Evolutionary conservation across 192 early-diverging fungal species (phyloP).

Genomic region (Rhizophagus prolifer): DNA sequence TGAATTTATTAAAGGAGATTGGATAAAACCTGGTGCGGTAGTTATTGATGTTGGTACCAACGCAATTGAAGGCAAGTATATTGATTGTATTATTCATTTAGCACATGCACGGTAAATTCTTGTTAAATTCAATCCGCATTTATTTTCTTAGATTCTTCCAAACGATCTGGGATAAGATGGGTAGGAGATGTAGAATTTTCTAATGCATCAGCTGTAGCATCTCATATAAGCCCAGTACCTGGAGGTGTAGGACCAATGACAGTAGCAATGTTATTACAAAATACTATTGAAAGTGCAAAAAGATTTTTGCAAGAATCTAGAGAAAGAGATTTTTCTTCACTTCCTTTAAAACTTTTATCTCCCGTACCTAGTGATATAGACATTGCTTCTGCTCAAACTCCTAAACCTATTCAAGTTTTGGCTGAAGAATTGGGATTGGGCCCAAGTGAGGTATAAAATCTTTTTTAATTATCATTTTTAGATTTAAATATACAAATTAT

Average conservation of each 20-base stretch:
- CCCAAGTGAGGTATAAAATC: conserved; percentile 54
- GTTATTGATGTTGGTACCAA: conserved; percentile 99
- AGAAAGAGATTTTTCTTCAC: conserved; percentile 49
- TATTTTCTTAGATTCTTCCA: conserved; percentile 64
- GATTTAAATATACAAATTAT: neutral
- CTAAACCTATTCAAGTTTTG: conserved; percentile 78
- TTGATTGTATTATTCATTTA: neutral
- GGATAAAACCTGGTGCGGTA: conserved; percentile 91
- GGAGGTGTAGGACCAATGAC: conserved; percentile 99
- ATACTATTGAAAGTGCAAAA: conserved; percentile 79
- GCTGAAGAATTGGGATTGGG: conserved; percentile 84
- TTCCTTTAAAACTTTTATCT: conserved; percentile 61
- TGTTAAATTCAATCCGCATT: neutral
- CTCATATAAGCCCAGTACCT: conserved; percentile 92
- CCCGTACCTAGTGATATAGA: conserved; percentile 96
- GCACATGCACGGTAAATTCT: neutral
- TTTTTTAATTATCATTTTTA: conserved; percentile 4
- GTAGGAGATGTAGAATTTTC: conserved; percentile 94
- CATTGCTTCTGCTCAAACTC: conserved; percentile 86
- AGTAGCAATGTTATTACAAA: conserved; percentile 94
- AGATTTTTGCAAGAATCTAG: conserved; percentile 61
- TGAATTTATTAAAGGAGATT: conserved; percentile 84
- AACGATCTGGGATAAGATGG: conserved; percentile 91
- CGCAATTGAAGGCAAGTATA: conserved; percentile 60
- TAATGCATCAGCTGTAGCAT: conserved; percentile 65